phyloP scores from a whole-genome alignment of 805 yeast species.

The Wickerhamomyces ciferrii region DNA sequence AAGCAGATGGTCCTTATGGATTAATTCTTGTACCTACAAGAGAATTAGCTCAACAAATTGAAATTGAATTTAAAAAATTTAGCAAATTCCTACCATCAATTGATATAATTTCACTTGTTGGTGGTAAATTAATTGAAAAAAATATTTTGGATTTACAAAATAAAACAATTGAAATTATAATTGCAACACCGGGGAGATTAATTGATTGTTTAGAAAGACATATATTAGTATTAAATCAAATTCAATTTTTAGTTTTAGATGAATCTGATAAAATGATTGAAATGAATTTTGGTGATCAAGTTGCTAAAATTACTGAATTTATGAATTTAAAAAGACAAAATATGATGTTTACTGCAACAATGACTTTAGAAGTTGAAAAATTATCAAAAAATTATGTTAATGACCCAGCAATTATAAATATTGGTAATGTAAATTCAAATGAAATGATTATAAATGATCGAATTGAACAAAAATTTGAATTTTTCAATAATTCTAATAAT shows the following conservation, averaged over 20 bases:
- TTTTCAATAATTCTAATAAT: constrained; percentile 29
- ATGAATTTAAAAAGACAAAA: constrained; percentile 60
- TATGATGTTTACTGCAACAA: constrained; percentile 93
- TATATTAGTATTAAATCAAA: constrained; percentile 51
- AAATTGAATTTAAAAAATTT: constrained; percentile 55
- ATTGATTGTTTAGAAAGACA: constrained; percentile 73
- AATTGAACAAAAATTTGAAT: constrained; percentile 65
- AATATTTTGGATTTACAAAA: constrained; percentile 53
- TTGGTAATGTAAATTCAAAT: constrained; percentile 50
- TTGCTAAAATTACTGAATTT: constrained; percentile 50
- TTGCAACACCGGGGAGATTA: constrained; percentile 93
- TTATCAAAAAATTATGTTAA: constrained; percentile 58
- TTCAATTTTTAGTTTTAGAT: constrained; percentile 74
- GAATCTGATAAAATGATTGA: constrained; percentile 97
- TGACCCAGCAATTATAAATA: constrained; percentile 56
- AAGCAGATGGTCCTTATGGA: constrained; percentile 64
- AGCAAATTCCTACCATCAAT: constrained; percentile 31
- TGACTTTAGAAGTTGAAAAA: constrained; percentile 68
- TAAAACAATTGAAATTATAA: constrained; percentile 67
- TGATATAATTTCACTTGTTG: constrained; percentile 67
- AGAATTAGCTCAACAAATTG: constrained; percentile 88
- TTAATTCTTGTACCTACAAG: constrained; percentile 87
- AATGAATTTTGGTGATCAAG: constrained; percentile 85
- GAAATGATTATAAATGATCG: constrained; percentile 35
- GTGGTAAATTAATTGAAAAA: constrained; percentile 83